phyloP scores from a whole-genome alignment of 2,329 filamentous ascomycete species.

The Penicillium janthinellum region DNA sequence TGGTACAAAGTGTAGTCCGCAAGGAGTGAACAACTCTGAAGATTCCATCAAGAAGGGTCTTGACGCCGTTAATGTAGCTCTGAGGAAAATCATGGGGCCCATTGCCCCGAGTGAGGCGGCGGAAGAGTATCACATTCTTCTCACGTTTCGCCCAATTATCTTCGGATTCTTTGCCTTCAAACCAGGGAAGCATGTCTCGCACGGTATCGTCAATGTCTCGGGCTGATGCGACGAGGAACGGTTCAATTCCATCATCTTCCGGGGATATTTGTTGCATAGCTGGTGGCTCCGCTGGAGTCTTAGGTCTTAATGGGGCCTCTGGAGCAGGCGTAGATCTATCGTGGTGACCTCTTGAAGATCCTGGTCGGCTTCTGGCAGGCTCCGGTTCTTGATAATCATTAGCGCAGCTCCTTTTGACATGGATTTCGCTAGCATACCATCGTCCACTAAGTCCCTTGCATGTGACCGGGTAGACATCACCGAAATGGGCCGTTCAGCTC shows the following conservation, averaged over 20 bases:
- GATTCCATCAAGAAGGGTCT: constrained; percentile 79
- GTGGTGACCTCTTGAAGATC: constrained; percentile 24
- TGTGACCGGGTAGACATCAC: constrained; percentile 35
- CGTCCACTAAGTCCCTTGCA: constrained; percentile 23
- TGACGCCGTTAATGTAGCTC: constrained; percentile 70
- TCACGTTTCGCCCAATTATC: constrained; percentile 89
- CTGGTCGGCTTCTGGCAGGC: constrained; percentile 21
- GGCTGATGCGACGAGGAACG: constrained; percentile 78
- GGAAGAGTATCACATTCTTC: constrained; percentile 73
- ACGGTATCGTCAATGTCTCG: constrained; percentile 88
- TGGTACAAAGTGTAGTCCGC: constrained; percentile 85
- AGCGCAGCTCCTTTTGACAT: not conserved
- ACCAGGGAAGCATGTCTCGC: constrained; percentile 75
- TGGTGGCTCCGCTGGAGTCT: constrained; percentile 21
- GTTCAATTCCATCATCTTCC: constrained; percentile 73
- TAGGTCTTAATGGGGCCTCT: constrained; percentile 38
- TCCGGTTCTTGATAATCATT: constrained; percentile 21
- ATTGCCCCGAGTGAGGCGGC: constrained; percentile 81
- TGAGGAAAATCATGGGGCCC: constrained; percentile 74
- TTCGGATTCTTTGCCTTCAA: constrained; percentile 87
- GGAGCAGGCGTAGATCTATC: constrained; percentile 20
- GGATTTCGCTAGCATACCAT: constrained; percentile 19
- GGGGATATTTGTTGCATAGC: constrained; percentile 33
- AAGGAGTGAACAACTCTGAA: constrained; percentile 82
- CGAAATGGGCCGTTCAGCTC: constrained; percentile 35